Conservation (phyloP, 768 basidiomycete species). For the Kwoniella dejecticola region DNA sequence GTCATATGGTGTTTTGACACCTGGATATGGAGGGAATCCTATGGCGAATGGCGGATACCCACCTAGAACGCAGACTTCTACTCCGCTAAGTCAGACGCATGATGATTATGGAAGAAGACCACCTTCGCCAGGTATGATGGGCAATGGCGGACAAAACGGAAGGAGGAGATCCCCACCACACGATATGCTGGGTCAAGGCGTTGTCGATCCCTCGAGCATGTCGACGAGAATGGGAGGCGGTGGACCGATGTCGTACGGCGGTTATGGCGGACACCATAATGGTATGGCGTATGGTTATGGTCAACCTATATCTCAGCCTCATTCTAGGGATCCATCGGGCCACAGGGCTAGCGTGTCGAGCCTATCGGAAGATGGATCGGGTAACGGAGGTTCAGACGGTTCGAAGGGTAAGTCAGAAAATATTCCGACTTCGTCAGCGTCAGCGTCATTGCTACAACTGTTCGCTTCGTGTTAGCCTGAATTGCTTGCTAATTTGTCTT, state of each 20-base stretch:
- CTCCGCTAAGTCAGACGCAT: constrained; percentile 43
- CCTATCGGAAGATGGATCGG: constrained; percentile 41
- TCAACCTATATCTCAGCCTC: constrained; percentile 19
- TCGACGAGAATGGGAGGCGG: constrained; percentile 22
- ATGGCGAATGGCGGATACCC: constrained; percentile 47
- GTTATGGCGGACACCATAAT: constrained; percentile 28
- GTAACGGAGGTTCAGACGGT: constrained; percentile 36
- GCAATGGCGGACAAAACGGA: background rate
- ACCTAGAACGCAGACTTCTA: constrained; percentile 42
- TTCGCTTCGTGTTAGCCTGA: background rate
- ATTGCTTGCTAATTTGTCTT: background rate
- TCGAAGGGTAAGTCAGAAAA: constrained; percentile 24
- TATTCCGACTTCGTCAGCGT: no score
- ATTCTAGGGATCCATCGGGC: constrained; percentile 11
- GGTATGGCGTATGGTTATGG: constrained; percentile 27
- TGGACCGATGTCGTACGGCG: constrained; percentile 23
- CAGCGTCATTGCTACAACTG: no score
- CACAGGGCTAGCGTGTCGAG: constrained; percentile 43
- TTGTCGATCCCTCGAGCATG: constrained; percentile 45
- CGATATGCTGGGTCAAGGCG: constrained; percentile 43
- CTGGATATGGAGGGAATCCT: constrained; percentile 31
- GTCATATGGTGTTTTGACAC: constrained; percentile 40
- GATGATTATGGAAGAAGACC: constrained; percentile 30
- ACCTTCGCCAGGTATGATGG: constrained; percentile 8
- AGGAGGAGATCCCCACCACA: constrained; percentile 32